Percentiles rank a stretch among this genome's conserved stretches.
phyloP scores from a whole-genome alignment of 2,329 filamentous ascomycete species.

The Fusarium sp. region DNA sequence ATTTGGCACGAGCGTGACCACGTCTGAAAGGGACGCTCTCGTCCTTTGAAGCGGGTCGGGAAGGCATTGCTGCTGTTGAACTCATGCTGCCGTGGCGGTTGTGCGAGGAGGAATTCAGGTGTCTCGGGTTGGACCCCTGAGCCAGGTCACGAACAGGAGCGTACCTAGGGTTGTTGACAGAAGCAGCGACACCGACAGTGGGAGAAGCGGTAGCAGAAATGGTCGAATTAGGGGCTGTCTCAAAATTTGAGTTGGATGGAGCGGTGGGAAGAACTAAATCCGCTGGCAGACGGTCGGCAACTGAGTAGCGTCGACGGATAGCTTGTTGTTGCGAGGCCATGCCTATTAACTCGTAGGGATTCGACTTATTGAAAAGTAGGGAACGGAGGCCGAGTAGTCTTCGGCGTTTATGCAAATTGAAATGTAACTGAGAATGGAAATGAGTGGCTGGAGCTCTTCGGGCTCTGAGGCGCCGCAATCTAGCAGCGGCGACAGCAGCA shows the following conservation, averaged over 20 bases:
- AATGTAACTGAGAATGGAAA: constrained; percentile 12
- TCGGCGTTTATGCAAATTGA: constrained; percentile 47
- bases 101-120: constrained; percentile 22
- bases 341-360: constrained; percentile 37
- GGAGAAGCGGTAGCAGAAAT: constrained; percentile 10
- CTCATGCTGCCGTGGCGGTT: constrained; percentile 27
- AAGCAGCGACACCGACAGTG: constrained; percentile 15
- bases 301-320: constrained; percentile 53
- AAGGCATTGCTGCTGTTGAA: constrained; percentile 44
- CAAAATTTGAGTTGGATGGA: constrained; percentile 29
- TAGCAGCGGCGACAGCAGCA: constrained; percentile 52
- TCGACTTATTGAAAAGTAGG: constrained; percentile 37
- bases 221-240: constrained; percentile 18
- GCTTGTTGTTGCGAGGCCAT: constrained; percentile 51
- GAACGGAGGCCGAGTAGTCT: constrained; percentile 47
- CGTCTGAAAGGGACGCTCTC: constrained; percentile 53
- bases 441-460: constrained; percentile 49
- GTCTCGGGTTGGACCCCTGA: constrained; percentile 19
- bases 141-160: constrained; percentile 22
- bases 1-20: constrained; percentile 60
- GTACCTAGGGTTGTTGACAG: constrained; percentile 13
- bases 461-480: constrained; percentile 51
- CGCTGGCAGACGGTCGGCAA: constrained; percentile 48
- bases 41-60: constrained; percentile 51
- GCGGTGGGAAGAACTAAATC: constrained; percentile 39